phyloP scores from a whole-genome alignment of 306 rosid species.

The Vigna trinervia region DNA sequence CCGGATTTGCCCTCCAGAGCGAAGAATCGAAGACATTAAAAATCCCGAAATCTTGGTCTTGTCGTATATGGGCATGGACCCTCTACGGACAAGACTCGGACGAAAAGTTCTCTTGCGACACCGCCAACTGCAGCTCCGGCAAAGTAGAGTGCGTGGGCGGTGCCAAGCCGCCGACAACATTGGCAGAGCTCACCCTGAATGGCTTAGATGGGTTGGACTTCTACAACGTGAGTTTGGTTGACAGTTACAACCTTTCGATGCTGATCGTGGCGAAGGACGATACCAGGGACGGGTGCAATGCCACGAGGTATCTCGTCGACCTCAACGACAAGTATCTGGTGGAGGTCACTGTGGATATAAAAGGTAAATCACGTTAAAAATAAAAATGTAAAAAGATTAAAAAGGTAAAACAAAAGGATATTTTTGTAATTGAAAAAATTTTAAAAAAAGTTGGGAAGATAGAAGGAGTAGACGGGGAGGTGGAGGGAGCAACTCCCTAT shows the following conservation, averaged over 20 bases:
- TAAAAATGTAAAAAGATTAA: too few relatives aligned
- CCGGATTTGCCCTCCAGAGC: slow-evolving; percentile 69
- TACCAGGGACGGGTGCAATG: slow-evolving; percentile 73
- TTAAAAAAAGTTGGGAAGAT: too few relatives aligned
- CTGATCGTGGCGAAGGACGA: slow-evolving; percentile 74
- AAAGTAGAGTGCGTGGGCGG: slow-evolving; percentile 74
- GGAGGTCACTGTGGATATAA: slow-evolving; percentile 1
- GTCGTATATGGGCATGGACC: slow-evolving; percentile 91
- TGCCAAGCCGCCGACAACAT: slow-evolving; percentile 89
- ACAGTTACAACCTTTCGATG: slow-evolving; percentile 91
- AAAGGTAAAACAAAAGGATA: too few relatives aligned
- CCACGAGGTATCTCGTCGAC: slow-evolving; percentile 89
- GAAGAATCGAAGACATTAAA: slow-evolving; percentile 65
- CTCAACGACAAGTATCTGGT: slow-evolving; percentile 76
- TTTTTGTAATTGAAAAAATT: too few relatives aligned
- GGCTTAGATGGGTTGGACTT: slow-evolving; percentile 83
- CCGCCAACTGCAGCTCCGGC: slow-evolving; percentile 89
- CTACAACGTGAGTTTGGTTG: slow-evolving; percentile 93
- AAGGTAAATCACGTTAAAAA: too few relatives aligned
- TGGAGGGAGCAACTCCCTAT: too few relatives aligned
- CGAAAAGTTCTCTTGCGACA: slow-evolving; percentile 72
- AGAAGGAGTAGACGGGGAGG: too few relatives aligned
- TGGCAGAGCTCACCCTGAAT: slow-evolving; percentile 92
- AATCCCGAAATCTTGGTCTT: slow-evolving; percentile 84
- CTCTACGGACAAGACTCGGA: slow-evolving; percentile 62